Evolutionary conservation across 148 eudicot genomes (phyloP), one percentile per base, ranked within the genome.

Genomic region (Arbutus unedo): DNA sequence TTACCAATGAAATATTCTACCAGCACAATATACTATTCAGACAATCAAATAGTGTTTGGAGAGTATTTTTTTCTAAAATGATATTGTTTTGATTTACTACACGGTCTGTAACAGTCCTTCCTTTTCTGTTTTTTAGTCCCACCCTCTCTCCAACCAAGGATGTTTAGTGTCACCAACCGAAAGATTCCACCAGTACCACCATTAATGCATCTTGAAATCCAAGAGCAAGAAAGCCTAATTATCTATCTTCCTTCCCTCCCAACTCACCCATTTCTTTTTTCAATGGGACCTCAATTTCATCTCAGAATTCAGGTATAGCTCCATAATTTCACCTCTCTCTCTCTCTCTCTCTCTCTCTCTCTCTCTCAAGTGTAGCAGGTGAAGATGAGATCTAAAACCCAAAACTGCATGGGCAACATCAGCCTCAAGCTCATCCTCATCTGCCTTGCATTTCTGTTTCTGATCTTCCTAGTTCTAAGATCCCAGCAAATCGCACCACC

Each of bases 301-400:
- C 47, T n/a, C 54, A n/a, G 4, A 9, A 5, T 31, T 74, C 14
- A 55, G 25, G 4, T 9, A 66, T 66, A 66, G 4, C 54, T 51
- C 78, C 78, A 49, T 11, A 74, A 74, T 51, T 19, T 44, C 78
- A 10, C 10, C 56, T n/a, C 13, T 3, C 38, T 5, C 68, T 75
- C 80, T 45, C 56, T 18, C 51, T 3, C 23, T 44, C 41, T 51
- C 57, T 49, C 80, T 47, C 31, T 41, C 82, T 11, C 81, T 16
- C 1, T 11, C 13, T 14, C 51, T 9, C 13, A 18, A 75, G 8
- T 48, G 15, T 3, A 67, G 21, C 44, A 10, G 13, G 14, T 16
- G 18, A 79, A 77, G 55, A 89, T 89, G 93, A 86, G 87, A 83
- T 81, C 90, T 2, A 89, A 84, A 80, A 53, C 83, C 74, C 90